Percentiles rank a stretch among this genome's conserved stretches.
These are phyloP conservation scores for Obba rivulosa DNA, from an alignment of 768 basidiomycete species.

Conservation along the genomic window DNA sequence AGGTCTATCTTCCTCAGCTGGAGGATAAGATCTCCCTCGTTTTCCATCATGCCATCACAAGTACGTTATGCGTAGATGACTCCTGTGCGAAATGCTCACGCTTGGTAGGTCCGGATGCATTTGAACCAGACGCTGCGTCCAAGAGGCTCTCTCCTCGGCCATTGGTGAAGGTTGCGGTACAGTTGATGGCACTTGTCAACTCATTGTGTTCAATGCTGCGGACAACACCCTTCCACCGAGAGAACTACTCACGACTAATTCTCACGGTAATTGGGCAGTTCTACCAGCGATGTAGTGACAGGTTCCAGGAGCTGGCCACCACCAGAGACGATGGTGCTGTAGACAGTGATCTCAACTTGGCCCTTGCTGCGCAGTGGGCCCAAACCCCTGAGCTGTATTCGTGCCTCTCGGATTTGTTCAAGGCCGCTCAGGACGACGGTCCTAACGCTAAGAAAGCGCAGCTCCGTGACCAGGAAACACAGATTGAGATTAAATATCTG, in stretches of 20 bases:
- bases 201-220: constrained; percentile 88
- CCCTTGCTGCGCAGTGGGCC: constrained; percentile 77
- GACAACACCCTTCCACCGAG: constrained; percentile 89
- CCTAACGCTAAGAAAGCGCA: constrained; percentile 41
- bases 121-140: constrained; percentile 74
- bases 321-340: constrained; percentile 22
- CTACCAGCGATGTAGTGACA: constrained; percentile 88
- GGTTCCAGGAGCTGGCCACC: constrained; percentile 72
- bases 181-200: constrained; percentile 85
- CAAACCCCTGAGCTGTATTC: constrained; percentile 75
- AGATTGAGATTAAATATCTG: constrained; percentile 68
- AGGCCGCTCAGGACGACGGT: constrained; percentile 30
- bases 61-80: constrained; percentile 32
- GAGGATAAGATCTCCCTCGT: constrained; percentile 89
- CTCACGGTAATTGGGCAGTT: constrained; percentile 93
- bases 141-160: constrained; percentile 62
- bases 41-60: constrained; percentile 81
- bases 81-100: not conserved
- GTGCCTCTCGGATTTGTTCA: constrained; percentile 64
- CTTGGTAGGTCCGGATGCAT: constrained; percentile 71
- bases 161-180: constrained; percentile 72
- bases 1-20: constrained; percentile 88
- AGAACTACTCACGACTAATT: constrained; percentile 92
- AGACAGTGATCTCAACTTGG: constrained; percentile 32
- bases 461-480: constrained; percentile 72